phyloP scores from a whole-genome alignment of 2,329 filamentous ascomycete species.

The Colletotrichum aenigma region DNA sequence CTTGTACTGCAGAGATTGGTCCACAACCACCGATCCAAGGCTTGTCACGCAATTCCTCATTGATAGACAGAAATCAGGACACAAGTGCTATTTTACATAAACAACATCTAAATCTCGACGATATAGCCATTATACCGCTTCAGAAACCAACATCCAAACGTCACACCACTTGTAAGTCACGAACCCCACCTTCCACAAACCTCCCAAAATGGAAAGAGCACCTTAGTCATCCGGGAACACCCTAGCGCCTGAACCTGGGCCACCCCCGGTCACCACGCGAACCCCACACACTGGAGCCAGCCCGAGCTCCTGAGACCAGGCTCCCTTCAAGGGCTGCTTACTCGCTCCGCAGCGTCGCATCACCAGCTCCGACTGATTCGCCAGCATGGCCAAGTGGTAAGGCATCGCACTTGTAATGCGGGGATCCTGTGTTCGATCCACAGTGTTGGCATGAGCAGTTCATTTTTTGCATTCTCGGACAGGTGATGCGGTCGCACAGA shows the following conservation, averaged over 20 bases:
- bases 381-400: conserved; percentile 15
- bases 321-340: not conserved
- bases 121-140: not conserved
- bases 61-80: too few species aligned
- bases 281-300: not conserved
- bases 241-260: not conserved
- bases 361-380: not conserved
- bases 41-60: not conserved
- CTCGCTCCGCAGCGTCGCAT: not conserved
- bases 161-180: not conserved
- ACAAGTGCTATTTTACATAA: too few species aligned
- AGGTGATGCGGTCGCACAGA: not conserved
- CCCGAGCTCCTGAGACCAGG: not conserved
- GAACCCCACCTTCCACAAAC: not conserved
- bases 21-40: not conserved
- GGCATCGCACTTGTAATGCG: conserved; percentile 15
- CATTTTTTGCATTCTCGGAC: not conserved
- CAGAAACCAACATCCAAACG: not conserved
- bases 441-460: not conserved
- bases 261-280: not conserved
- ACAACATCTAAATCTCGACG: not conserved
- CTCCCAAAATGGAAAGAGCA: not conserved
- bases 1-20: too few species aligned
- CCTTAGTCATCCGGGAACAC: not conserved
- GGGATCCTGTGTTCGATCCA: conserved; percentile 15